Base-by-base conservation (phyloP, 1,284 basidiomycete species). In the Mycena sp. region DNA sequence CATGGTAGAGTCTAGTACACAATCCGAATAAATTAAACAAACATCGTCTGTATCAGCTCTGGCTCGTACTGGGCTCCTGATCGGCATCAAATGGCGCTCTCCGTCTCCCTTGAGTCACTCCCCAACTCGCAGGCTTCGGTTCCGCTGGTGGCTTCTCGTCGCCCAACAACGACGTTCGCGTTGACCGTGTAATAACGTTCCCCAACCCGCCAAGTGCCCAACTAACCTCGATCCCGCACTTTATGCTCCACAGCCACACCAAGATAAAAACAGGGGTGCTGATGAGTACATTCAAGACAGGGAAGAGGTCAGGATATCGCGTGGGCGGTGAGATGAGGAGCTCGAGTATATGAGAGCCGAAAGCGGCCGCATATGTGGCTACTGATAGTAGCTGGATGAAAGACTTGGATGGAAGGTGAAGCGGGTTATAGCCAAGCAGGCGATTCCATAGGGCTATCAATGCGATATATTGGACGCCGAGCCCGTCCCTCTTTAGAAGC, bases 271-370 rank as follows among this genome's bases (percentile, higher is more conserved):
- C 86, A 0, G 88, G 90, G 3, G 91, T 92, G 71, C 88, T 87
- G 45, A 96, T 74, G n/a, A 95, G 83, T 4, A 96, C 89, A 73
- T 96, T 97, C 35, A 96, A 79, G 1, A 97, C 94, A 0, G 92
- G 81, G 73, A 88, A 97, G 51, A 98, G 76, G 73, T 98, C 94
- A 0, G 95, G 96, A 69, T 95, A 92, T 64, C 91, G 87, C 9
- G 82, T 70, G 3, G 92, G 92, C 19, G 93, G 87, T 1, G 80
- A 59, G 37, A 92, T 58, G 9, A 89, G 29, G 19, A 86, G 55
- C 73, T 97, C 94, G 16, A 89, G 71, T 10, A 86, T 3, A 70
- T 96, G 94, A 7, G 96, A 74, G 0, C 74, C 50, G 1, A 83
- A 26, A 44, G 88, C 87, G 1, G 83, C 80, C 0, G 77, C 60